Percentiles rank a stretch among this genome's conserved stretches.
Evolutionary conservation across 805 yeast genomes (phyloP).

Genomic region (Candida saitoana): DNA sequence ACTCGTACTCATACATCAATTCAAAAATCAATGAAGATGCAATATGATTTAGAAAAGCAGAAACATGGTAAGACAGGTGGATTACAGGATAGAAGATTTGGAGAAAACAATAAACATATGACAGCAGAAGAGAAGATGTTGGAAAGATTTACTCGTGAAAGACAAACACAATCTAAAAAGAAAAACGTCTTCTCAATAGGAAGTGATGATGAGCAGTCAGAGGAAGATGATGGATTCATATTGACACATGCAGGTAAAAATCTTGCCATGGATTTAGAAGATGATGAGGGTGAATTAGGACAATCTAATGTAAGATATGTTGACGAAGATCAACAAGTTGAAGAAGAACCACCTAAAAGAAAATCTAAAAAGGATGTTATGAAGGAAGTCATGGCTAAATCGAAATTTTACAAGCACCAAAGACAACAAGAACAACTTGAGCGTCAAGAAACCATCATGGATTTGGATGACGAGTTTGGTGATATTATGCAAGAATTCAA

Average conservation of each 20-base stretch:
- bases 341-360: conserved; percentile 47
- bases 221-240: conserved; percentile 40
- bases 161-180: conserved; percentile 57
- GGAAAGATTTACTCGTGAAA: conserved; percentile 88
- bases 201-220: conserved; percentile 70
- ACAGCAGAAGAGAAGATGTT: conserved; percentile 92
- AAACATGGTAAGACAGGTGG: conserved; percentile 73
- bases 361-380: conserved; percentile 81
- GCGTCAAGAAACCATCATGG: conserved; percentile 56
- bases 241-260: conserved; percentile 81
- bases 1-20: conserved; percentile 33
- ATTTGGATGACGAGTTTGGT: conserved; percentile 69
- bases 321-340: conserved; percentile 32
- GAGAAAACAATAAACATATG: conserved; percentile 68
- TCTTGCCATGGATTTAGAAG: conserved; percentile 52
- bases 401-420: conserved; percentile 71
- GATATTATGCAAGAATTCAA: conserved; percentile 59
- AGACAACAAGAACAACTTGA: conserved; percentile 64
- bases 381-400: conserved; percentile 81
- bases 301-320: conserved; percentile 26
- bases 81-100: conserved; percentile 82
- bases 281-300: conserved; percentile 28
- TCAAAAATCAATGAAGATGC: conserved; percentile 43
- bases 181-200: conserved; percentile 48
- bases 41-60: conserved; percentile 62